Base-by-base conservation (phyloP, 192 early-diverging fungal species). In the Mortierella hygrophila region DNA sequence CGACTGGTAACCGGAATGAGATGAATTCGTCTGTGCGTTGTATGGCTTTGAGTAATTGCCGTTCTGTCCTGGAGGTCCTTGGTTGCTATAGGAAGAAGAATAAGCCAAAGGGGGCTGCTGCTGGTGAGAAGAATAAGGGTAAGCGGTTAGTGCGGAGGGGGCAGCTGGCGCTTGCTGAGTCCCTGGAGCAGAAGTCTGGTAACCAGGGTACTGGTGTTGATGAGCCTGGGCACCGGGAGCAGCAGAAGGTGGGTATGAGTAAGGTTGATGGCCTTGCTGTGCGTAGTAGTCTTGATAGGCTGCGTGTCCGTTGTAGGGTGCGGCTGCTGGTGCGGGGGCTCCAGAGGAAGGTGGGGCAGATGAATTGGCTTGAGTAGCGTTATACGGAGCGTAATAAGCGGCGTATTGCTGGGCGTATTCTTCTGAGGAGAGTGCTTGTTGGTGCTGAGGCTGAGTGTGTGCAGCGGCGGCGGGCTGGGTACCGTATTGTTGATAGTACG, bases 361-460 rank as follows among this genome's bases (percentile, higher is more conserved):
- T 46, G 76, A 21, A 42, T 81, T 78, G 7, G 47, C 49, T 40
- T 60, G 47, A 13, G 69, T 52, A 46, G 76, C 46, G 72, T 79
- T 76, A n/a, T 68, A 82, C 46, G 82, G 82, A 55, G 80, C 73
- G 76, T 81, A 82, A 65, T 87, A 87, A 1, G 80, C 79, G n/a
- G 80, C 72, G 77, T 81, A 79, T 44, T 88, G 85, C 73, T 88
- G 85, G n/a, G 85, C 78, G 85, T 88, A 88, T 38, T 84, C 77
- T 20, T 84, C 82, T 46, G 82, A 37, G 10, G 77, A 70, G 15
- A 57, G 41, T 41, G 40, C 47, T 52, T 71, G 81, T 20, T 76
- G 74, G 26, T 68, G 55, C 29, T 77, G 74, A 63, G 55, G 4
- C 46, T 74, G 73, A 52, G 41, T 32, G 32, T 6, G 60, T 15